A percentile compares a stretch with the other conserved stretches of the same genome.
These are phyloP conservation scores for Strobilomyces confusus DNA, from an alignment of 768 basidiomycete species.

Conservation along the genomic window DNA sequence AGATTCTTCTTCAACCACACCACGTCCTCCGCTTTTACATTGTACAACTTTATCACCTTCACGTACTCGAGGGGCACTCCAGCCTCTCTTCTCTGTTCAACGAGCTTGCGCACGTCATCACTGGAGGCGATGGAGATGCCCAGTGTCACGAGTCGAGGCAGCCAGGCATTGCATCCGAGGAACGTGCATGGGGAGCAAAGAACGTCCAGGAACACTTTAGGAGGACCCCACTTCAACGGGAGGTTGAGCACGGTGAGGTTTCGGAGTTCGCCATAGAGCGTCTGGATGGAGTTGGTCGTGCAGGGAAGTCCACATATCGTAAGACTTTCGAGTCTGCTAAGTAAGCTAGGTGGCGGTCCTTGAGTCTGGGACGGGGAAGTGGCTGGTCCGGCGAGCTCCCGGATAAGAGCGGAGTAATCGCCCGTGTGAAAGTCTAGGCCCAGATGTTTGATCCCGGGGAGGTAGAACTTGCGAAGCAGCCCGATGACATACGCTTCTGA, in stretches of 20 bases:
- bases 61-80: not conserved
- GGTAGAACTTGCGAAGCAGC: not conserved
- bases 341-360: not conserved
- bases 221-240: slow-evolving; percentile 32
- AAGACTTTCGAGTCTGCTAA: not conserved
- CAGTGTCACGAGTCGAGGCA: slow-evolving; percentile 52
- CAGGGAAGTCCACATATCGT: not conserved
- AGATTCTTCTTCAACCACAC: not conserved
- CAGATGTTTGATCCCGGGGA: not conserved
- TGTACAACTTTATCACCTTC: not conserved
- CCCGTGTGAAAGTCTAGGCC: not conserved
- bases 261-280: not conserved
- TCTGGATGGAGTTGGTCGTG: not conserved
- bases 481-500: not conserved
- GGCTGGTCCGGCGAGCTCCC: not conserved
- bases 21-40: not conserved
- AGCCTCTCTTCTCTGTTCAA: not conserved
- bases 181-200: slow-evolving; percentile 3
- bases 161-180: slow-evolving; percentile 23
- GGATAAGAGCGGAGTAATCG: not conserved
- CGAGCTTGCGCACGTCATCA: not conserved
- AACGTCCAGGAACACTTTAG: slow-evolving; percentile 26
- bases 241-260: slow-evolving; percentile 10
- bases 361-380: not conserved
- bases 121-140: slow-evolving; percentile 38